Base-by-base conservation (phyloP, 805 yeast genomes). In the Hanseniaspora valbyensis region DNA sequence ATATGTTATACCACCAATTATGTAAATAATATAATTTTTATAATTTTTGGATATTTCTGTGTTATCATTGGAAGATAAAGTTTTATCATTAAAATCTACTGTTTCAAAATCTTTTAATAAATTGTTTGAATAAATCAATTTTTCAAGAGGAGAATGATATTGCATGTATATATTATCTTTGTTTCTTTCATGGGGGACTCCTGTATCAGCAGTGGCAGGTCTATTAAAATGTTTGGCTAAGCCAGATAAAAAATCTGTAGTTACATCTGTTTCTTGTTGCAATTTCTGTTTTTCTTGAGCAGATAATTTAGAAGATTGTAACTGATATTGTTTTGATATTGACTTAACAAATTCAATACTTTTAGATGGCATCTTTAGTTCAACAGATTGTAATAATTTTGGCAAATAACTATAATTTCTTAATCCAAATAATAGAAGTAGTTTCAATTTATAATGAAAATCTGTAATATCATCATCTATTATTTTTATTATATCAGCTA, bases 1-100 rank as follows among this genome's bases (percentile, higher is more conserved):
- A 61, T 78, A 87, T 1, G 97, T 90, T 2, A 76, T 82, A 14
- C 98, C 98, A 5, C 96, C 97, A 46, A 86, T 77, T 48, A 83
- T 66, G 60, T 79, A 84, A 1, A 84, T 68, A 3, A 84, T 72
- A n/a, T 84, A 68, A 57, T 83, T 89, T 58, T 81, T 84, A 1
- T 36, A 37, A 6, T 50, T 42, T n/a, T 48, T 44, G 18, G 53
- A 49, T 24, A 57, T 57, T 28, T 70, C 64, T 28, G 70, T 69
- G 49, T 73, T 63, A 24, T 53, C 38, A 52, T 49, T 44, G 74
- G 69, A 24, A 77, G 79, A 55, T 71, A 75, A n/a, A 46, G 55
- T 18, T 51, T 66, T 65, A 21, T 68, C 69, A 39, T 67, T 63
- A 1, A 66, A 65, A 13, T 67, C 54, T 29, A 64, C 68, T 10